phyloP scores from a whole-genome alignment of 2,329 filamentous ascomycete genomes.

The Thielaviopsis ethacetica region DNA sequence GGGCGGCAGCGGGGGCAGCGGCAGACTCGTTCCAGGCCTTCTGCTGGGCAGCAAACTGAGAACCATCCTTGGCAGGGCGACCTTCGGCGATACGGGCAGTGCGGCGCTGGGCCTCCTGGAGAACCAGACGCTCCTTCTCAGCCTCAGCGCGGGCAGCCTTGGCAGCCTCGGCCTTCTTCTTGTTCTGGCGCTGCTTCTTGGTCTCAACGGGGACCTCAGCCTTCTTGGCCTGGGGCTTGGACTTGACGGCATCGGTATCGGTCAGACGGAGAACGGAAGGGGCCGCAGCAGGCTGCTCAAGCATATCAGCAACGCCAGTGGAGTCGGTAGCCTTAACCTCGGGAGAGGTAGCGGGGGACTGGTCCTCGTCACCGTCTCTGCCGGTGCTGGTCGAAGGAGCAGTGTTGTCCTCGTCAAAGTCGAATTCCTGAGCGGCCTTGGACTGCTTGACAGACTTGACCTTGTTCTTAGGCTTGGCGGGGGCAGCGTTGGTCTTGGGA shows the following conservation, averaged over 20 bases:
- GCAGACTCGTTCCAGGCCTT: slow-evolving; percentile 26
- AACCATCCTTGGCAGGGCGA: slow-evolving; percentile 67
- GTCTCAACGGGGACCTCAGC: slow-evolving; percentile 54
- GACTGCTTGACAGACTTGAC: slow-evolving; percentile 51
- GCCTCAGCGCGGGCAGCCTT: slow-evolving; percentile 60
- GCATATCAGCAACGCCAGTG: slow-evolving; percentile 77
- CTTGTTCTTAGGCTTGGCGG: slow-evolving; percentile 44
- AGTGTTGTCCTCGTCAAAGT: slow-evolving; percentile 26
- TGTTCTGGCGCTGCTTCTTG: slow-evolving; percentile 93
- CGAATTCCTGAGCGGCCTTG: slow-evolving; percentile 36
- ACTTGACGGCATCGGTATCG: slow-evolving; percentile 43
- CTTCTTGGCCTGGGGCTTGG: slow-evolving; percentile 46
- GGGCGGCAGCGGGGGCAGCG: slow-evolving; percentile 18
- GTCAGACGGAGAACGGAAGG: slow-evolving; percentile 59
- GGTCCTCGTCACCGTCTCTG: slow-evolving; percentile 66
- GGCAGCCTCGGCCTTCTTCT: slow-evolving; percentile 68
- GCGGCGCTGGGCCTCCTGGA: slow-evolving; percentile 71
- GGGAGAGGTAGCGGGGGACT: slow-evolving; percentile 54
- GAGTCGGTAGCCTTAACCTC: slow-evolving; percentile 38
- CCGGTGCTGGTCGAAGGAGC: slow-evolving; percentile 53
- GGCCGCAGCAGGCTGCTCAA: slow-evolving; percentile 52
- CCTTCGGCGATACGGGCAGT: slow-evolving; percentile 69
- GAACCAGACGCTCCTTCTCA: slow-evolving; percentile 59
- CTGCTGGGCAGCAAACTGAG: slow-evolving; percentile 31
- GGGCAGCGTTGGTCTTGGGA: slow-evolving; percentile 38